A percentile compares a stretch with the other conserved stretches of the same genome.
Evolutionary conservation across 805 yeast genomes (phyloP).

Genomic region (Candida fluviatilis): DNA sequence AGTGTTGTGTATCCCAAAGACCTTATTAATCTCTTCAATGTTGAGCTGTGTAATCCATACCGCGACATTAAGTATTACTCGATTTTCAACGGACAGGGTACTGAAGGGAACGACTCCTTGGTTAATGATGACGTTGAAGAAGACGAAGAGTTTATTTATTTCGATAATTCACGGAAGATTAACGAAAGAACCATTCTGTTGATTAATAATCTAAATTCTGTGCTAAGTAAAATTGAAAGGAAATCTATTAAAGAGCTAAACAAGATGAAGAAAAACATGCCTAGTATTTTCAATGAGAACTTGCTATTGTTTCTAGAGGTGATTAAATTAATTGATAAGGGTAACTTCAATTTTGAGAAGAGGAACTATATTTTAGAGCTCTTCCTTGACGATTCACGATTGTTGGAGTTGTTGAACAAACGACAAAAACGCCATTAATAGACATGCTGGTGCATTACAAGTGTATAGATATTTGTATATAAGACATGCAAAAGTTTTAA

Average conservation of each 20-base stretch:
- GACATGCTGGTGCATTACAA: not conserved
- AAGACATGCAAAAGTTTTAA: not conserved
- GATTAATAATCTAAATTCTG: constrained; percentile 50
- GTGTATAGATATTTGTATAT: constrained; percentile 1
- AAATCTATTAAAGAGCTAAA: constrained; percentile 57
- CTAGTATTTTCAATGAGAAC: constrained; percentile 47
- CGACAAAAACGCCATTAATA: constrained; percentile 23
- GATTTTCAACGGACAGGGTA: constrained; percentile 14
- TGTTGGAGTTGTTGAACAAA: constrained; percentile 49
- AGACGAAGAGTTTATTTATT: not conserved
- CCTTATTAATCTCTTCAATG: constrained; percentile 13
- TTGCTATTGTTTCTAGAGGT: constrained; percentile 51
- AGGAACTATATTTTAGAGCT: constrained; percentile 65
- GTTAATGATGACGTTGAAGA: constrained; percentile 9
- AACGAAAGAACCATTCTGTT: constrained; percentile 24
- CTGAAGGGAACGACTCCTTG: constrained; percentile 5
- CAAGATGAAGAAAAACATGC: constrained; percentile 46
- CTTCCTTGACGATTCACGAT: constrained; percentile 46
- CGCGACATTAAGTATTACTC: constrained; percentile 21
- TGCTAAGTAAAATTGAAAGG: constrained; percentile 40
- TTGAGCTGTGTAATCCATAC: constrained; percentile 20
- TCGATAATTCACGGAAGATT: constrained; percentile 11
- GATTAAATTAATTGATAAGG: constrained; percentile 46
- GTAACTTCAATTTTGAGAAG: constrained; percentile 60
- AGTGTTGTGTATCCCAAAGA: constrained; percentile 19